Base-by-base conservation (phyloP, 2,329 filamentous ascomycete species). In the Fusarium acutatum region DNA sequence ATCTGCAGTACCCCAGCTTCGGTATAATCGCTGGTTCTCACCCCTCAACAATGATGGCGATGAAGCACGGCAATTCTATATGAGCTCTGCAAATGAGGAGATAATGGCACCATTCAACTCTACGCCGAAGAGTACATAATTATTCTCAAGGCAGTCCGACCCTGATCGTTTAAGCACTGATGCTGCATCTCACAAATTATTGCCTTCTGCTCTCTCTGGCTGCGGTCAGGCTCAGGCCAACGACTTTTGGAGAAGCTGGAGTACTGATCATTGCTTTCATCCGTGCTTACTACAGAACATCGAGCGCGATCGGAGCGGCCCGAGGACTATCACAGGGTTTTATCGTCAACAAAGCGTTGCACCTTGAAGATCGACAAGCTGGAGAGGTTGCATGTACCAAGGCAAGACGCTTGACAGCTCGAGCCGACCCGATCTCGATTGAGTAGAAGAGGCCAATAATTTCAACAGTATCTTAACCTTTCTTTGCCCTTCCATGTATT, bases 401-500 rank as follows among this genome's bases (percentile, higher is more conserved):
- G 2, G 14, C 13, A 38, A 53, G 20, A 17, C 5, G 24, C 8
- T 34, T 17, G 18, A 14, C 32, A 26, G 14, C 8, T 8, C 17
- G 30, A 26, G 28, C n/a, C n/a, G 13, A 22, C 20, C 24, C 22
- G 15, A 12, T 26, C 18, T 17, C n/a, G 5, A 35, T 13, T 7
- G 1, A n/a, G 7, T 6, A 28, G 13, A 38, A 6, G 1, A n/a
- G 2, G 1, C 1, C 14, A 6, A 38, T 13, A 2, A 28, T 9
- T 18, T 15, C 1, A 12, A 26, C 17, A 26, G 4, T 5, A 44
- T 44, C 41, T 44, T 20, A 20, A 28, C 17, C 24, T 20, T 44
- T 22, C 13, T 6, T 22, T 28, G 3, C 6, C 18, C 11, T 22
- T 28, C 24, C 20, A 28, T 15, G 3, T 38, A 0, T 37, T 28